A percentile compares a stretch with the other conserved stretches of the same genome.
Conservation (phyloP, 768 basidiomycete species). For the Trametes maxima region DNA sequence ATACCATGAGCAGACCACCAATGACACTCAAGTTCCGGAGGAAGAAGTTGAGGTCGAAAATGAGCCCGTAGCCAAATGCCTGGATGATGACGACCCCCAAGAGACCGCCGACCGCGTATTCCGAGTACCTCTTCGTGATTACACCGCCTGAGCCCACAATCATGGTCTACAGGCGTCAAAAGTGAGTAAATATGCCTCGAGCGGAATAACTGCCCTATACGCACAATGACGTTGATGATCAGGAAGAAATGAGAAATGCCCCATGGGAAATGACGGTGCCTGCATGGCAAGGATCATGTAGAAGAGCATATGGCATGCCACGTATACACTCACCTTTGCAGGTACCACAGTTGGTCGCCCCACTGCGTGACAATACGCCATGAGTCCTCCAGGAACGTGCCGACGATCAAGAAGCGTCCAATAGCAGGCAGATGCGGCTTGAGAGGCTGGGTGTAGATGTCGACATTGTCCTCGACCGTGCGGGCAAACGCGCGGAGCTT, state of each 20-base stretch:
- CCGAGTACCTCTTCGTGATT: slow-evolving; percentile 84
- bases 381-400: slow-evolving; percentile 98
- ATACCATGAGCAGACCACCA: slow-evolving; percentile 98
- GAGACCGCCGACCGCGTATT: slow-evolving; percentile 88
- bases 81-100: slow-evolving; percentile 91
- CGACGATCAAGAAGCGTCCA: slow-evolving; percentile 95
- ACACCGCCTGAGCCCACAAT: slow-evolving; percentile 79
- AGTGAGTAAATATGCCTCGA: neutral
- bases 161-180: slow-evolving; percentile 68
- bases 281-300: slow-evolving; percentile 35
- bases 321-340: slow-evolving; percentile 74
- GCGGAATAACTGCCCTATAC: slow-evolving; percentile 36
- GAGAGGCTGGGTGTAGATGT: slow-evolving; percentile 90
- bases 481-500: slow-evolving; percentile 70
- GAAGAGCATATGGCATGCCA: neutral
- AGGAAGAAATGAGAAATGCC: slow-evolving; percentile 95
- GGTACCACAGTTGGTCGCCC: slow-evolving; percentile 97
- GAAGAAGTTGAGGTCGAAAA: slow-evolving; percentile 99
- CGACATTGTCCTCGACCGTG: slow-evolving; percentile 88
- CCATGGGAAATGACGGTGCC: slow-evolving; percentile 95
- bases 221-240: slow-evolving; percentile 84
- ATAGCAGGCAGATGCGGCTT: slow-evolving; percentile 93
- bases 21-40: slow-evolving; percentile 97
- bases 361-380: slow-evolving; percentile 92
- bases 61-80: slow-evolving; percentile 98